Conservation (phyloP, 768 basidiomycete species). For the Hysterangium stoloniferum region DNA sequence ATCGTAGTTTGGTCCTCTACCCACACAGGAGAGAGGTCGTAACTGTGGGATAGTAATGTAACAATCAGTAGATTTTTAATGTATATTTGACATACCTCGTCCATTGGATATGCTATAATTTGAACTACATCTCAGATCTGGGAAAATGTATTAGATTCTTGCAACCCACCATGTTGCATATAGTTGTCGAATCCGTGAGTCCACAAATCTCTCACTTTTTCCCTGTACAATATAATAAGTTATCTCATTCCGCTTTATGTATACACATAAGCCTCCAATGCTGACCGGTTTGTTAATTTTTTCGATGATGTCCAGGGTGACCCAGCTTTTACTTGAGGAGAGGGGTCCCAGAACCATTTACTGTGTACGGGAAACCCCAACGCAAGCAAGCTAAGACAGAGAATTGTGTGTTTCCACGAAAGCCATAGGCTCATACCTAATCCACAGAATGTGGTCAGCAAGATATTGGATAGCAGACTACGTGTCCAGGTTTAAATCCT, state of each 20-base stretch:
- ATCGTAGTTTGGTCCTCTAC: constrained; percentile 81
- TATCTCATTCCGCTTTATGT: neutral
- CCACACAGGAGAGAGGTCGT: constrained; percentile 80
- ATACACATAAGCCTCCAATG: too few relatives aligned
- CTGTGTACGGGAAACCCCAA: neutral
- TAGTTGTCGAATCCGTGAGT: constrained; percentile 87
- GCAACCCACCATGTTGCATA: constrained; percentile 65
- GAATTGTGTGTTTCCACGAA: neutral
- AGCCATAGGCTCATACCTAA: constrained; percentile 6
- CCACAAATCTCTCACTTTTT: constrained; percentile 72
- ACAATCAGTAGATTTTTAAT: neutral
- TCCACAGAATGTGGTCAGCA: neutral
- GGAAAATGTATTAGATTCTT: constrained; percentile 7
- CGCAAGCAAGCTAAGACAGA: neutral
- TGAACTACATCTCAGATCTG: too few relatives aligned
- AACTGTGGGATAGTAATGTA: constrained; percentile 40
- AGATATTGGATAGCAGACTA: neutral
- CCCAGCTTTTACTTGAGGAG: neutral
- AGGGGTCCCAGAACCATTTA: constrained; percentile 10
- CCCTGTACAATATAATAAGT: constrained; percentile 32
- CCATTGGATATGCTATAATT: constrained; percentile 68
- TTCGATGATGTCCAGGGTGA: constrained; percentile 1
- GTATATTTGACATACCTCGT: constrained; percentile 53
- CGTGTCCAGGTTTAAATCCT: neutral
- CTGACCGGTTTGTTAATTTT: constrained; percentile 5